Evolutionary conservation across 2,329 filamentous ascomycete species (phyloP).

Genomic region (Clarireedia hainanense): DNA sequence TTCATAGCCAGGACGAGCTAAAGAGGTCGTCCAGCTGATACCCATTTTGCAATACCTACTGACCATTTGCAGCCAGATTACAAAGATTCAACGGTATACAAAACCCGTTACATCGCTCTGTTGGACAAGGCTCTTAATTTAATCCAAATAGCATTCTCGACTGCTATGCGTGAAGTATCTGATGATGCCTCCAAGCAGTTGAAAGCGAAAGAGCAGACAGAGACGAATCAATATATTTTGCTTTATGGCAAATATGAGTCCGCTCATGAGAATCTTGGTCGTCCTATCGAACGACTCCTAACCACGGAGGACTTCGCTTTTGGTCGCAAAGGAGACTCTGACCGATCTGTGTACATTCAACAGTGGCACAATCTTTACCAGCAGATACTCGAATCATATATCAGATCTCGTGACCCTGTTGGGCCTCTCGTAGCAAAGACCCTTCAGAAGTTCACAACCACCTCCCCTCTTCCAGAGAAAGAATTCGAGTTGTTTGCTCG

Average conservation of each 20-base stretch:
- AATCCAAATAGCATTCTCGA: conserved; percentile 33
- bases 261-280: conserved; percentile 47
- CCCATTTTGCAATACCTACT: conserved; percentile 16
- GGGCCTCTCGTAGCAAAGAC: conserved; percentile 49
- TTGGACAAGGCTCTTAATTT: conserved; percentile 60
- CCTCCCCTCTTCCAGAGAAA: conserved; percentile 20
- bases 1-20: neutral
- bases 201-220: conserved; percentile 57
- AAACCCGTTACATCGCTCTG: conserved; percentile 77
- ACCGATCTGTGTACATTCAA: conserved; percentile 50
- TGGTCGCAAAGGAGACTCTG: conserved; percentile 48
- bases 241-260: conserved; percentile 59
- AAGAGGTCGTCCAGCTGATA: neutral
- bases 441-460: conserved; percentile 35
- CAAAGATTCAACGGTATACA: conserved; percentile 79
- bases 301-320: conserved; percentile 34
- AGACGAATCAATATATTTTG: conserved; percentile 63
- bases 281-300: conserved; percentile 53
- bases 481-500: conserved; percentile 27
- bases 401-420: conserved; percentile 41
- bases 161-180: conserved; percentile 42
- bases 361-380: conserved; percentile 49
- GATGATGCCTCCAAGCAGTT: conserved; percentile 53
- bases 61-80: conserved; percentile 56
- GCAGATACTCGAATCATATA: conserved; percentile 46